Conservation (phyloP, 768 basidiomycete species). For the Tricholoma bakamatsutake region DNA sequence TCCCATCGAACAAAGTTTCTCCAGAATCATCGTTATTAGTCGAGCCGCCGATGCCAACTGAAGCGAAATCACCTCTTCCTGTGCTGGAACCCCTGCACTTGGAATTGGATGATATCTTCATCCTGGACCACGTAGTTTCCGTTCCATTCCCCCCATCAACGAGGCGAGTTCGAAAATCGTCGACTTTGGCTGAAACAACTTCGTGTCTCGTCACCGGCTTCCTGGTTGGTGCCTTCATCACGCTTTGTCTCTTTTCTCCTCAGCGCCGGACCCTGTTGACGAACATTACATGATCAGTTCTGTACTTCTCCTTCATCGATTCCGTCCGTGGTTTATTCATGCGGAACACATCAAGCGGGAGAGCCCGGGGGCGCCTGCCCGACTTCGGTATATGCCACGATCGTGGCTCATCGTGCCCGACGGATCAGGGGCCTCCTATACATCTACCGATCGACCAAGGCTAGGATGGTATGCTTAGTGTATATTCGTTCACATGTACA, state of each 20-base stretch:
- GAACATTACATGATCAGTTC: constrained; percentile 17
- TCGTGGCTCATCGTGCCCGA: not conserved
- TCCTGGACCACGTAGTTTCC: constrained; percentile 4
- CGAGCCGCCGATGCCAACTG: not conserved
- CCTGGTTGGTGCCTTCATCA: constrained; percentile 51
- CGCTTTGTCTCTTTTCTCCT: constrained; percentile 42
- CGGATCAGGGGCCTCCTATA: not conserved
- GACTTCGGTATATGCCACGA: not conserved
- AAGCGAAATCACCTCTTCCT: not conserved
- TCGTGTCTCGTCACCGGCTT: constrained; percentile 47
- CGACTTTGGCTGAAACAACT: constrained; percentile 27
- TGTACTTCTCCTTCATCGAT: not conserved
- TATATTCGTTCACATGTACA: not conserved
- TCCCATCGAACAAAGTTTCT: too few species aligned
- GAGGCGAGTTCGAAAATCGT: constrained; percentile 10
- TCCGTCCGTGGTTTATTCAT: not conserved
- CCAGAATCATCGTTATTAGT: not conserved
- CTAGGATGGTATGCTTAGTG: not conserved
- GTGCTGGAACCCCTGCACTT: not conserved
- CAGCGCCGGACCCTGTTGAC: constrained; percentile 41
- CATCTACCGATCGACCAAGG: too few species aligned
- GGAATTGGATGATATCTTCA: not conserved
- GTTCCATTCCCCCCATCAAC: constrained; percentile 10
- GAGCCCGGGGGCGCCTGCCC: too few species aligned
- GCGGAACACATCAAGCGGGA: not conserved